Base-by-base conservation (phyloP, 495 filamentous ascomycete genomes). In the Aspergillus homomorphus region DNA sequence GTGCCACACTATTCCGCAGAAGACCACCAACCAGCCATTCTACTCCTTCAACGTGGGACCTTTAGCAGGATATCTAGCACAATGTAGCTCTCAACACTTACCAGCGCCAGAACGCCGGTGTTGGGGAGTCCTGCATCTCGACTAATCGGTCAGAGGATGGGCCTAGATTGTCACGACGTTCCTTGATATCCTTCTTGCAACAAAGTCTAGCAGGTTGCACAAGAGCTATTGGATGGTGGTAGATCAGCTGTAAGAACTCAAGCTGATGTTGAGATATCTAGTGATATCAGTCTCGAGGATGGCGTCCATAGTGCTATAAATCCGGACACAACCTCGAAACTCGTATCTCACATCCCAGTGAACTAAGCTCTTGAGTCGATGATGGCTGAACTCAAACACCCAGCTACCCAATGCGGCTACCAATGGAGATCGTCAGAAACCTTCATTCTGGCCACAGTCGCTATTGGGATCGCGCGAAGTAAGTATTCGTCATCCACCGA, bases 401-500 rank as follows among this genome's bases (percentile, higher is more conserved):
- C 24, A 14, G 14, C 48, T 15, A n/a, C 26, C 20, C 48, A 51
- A 22, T 61, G 45, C 24, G 49, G 55, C 15, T 56, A 50, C 23
- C 44, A 43, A 7, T 57, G 55, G 55, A 45, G 55, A 12, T 51
- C 46, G 1, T 57, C 55, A n/a, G 33, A 51, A 21, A 24, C 4
- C 10, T 57, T 57, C 21, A 57, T 57, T 45, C 12, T 54, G 9
- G 45, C 26, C 44, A 61, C 15, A 33, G 16, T 51, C 4, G 9
- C 15, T 30, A 18, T 54, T 23, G 54, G 43, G 23, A 44, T 58
- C n/a, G 41, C 57, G 44, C 56, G 45, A 38, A 46, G 33, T 26
- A 30, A 30, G 12, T 24, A 57, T 30, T 38, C 10, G n/a, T 12
- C 33, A 5, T 12, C 6, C 33, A 12, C 12, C 7, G 15, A 38